Evolutionary conservation across 2,329 filamentous ascomycete genomes (phyloP), one percentile per base, ranked within the genome.

Genomic region (Cadophora sp.): DNA sequence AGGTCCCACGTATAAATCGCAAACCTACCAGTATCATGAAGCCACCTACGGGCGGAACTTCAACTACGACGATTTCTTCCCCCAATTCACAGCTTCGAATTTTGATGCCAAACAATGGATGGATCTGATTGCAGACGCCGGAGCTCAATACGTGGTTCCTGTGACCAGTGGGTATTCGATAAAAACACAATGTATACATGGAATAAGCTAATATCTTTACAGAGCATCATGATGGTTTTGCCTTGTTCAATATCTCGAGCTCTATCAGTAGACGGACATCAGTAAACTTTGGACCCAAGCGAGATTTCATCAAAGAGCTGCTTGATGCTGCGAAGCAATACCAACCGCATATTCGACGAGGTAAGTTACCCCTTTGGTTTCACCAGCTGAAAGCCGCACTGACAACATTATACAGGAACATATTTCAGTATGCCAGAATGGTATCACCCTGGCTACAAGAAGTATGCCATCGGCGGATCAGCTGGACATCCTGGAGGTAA

Each of bases 41-140:
- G 76, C 79, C 22, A 85, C 80, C 0, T 87, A 85, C 69, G 85
- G 86, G 0, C 79, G 79, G 0, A 74, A 85, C 37, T 79, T 83
- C 73, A 80, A 79, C 19, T 88, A 88, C 73, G 86, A 88, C 69
- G 85, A 88, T 73, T 84, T 83, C 62, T 83, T 87, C 71, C 76
- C 78, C 1, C 79, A 84, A 68, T 88, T 87, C 76, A 87, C 84
- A 0, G 84, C 83, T 0, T 77, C 79, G 0, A 73, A 73, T 0
- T 88, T 80, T 69, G 78, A 86, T 69, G 80, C 86, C 0, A 85
- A 84, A 65, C 83, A 80, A 50, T 86, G 83, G 83, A 82, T 86
- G 1, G 83, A 85, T 69, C 79, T 86, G 0, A 82, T 86, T 68
- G 81, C 81, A 7, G 83, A 83, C 40, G 80, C 84, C 2, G 84